A percentile compares a stretch with the other conserved stretches of the same genome.
phyloP scores from a whole-genome alignment of 805 yeast genomes.

The Blastobotrys parvus region DNA sequence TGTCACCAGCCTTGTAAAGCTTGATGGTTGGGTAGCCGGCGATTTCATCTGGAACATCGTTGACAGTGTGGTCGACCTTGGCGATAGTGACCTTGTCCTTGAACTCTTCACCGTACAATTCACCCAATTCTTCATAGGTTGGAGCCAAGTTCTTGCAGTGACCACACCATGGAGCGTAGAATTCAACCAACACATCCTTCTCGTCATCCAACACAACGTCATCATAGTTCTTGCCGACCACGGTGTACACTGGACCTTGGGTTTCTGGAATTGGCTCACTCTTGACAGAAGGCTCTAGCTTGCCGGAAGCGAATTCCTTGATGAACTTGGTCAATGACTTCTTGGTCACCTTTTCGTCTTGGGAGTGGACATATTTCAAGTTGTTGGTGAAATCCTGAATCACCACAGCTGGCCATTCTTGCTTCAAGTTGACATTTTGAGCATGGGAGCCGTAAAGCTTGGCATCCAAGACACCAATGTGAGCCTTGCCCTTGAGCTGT shows the following conservation, averaged over 20 bases:
- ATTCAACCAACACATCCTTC: conserved; percentile 72
- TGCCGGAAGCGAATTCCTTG: conserved; percentile 53
- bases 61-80: conserved; percentile 79
- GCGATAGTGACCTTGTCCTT: conserved; percentile 62
- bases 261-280: conserved; percentile 78
- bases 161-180: conserved; percentile 98
- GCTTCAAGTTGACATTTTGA: conserved; percentile 70
- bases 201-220: conserved; percentile 53
- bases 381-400: conserved; percentile 65
- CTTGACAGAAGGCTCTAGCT: conserved; percentile 64
- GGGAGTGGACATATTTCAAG: conserved; percentile 71
- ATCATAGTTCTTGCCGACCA: conserved; percentile 81
- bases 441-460: conserved; percentile 77
- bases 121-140: conserved; percentile 79
- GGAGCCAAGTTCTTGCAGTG: conserved; percentile 88
- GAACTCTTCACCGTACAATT: conserved; percentile 42
- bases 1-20: conserved; percentile 81
- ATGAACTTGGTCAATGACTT: conserved; percentile 55
- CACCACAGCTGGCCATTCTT: conserved; percentile 83
- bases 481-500: conserved; percentile 67
- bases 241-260: conserved; percentile 64
- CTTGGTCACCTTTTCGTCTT: conserved; percentile 43
- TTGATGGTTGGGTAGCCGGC: conserved; percentile 89
- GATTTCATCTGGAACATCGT: conserved; percentile 78
- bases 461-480: conserved; percentile 87